Evolutionary conservation across 169 alveolate species (phyloP).

Genomic region (Plasmodium blacklocki): DNA sequence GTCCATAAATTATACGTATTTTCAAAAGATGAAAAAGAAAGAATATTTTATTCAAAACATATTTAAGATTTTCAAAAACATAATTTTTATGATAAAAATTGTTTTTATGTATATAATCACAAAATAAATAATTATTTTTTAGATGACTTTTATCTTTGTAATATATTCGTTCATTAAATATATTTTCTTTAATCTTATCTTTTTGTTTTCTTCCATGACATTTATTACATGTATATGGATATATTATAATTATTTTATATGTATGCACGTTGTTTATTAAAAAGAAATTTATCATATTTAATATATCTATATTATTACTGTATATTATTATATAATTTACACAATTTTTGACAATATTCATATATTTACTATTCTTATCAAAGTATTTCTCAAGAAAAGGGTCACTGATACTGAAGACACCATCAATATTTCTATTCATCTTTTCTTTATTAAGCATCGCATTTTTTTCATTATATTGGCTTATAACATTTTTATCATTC

Average conservation of each 20-base stretch:
- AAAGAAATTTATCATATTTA: constrained; percentile 38
- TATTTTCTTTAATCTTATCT: background rate
- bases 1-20: constrained; percentile 53
- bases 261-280: constrained; percentile 18
- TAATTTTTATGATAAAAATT: constrained; percentile 32
- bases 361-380: constrained; percentile 45
- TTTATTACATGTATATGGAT: constrained; percentile 42
- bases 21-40: constrained; percentile 43
- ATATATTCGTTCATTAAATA: constrained; percentile 22
- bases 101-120: constrained; percentile 8
- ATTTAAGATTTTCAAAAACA: constrained; percentile 26
- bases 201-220: constrained; percentile 9
- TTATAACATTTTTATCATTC: background rate
- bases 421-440: constrained; percentile 17
- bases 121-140: constrained; percentile 43
- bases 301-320: constrained; percentile 45
- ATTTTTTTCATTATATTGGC: constrained; percentile 3
- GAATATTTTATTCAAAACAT: constrained; percentile 36
- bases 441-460: background rate
- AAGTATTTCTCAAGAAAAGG: constrained; percentile 56
- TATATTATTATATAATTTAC: constrained; percentile 56
- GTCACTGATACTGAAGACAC: constrained; percentile 62
- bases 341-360: constrained; percentile 48
- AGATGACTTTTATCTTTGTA: constrained; percentile 17
- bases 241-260: constrained; percentile 42